A percentile compares a stretch with the other conserved stretches of the same genome.
These are phyloP conservation scores for Solanum virginianum DNA, from an alignment of 257 asterid species.

Conservation along the genomic window DNA sequence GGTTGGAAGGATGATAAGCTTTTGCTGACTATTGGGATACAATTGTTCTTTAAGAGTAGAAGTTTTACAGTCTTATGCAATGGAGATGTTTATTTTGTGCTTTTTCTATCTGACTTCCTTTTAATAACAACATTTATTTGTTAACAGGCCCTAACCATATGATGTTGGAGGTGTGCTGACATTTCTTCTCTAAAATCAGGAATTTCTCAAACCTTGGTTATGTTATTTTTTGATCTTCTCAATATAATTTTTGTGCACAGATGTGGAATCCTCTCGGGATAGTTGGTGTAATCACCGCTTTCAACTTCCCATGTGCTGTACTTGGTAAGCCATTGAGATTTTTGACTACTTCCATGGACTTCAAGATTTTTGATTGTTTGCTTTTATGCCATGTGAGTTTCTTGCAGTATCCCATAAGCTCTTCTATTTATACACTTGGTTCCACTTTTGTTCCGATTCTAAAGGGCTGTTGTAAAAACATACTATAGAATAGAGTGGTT, in stretches of 20 bases:
- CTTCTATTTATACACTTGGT: background rate
- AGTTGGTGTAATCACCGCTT: slow-evolving; percentile 94
- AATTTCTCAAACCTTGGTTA: background rate
- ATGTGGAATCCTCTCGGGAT: slow-evolving; percentile 97
- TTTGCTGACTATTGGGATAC: background rate
- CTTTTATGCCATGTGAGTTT: background rate
- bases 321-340: slow-evolving; percentile 51
- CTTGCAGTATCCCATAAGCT: background rate
- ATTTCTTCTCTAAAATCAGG: background rate
- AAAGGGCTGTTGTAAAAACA: background rate
- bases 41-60: background rate
- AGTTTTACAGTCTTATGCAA: background rate
- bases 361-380: background rate
- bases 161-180: slow-evolving; percentile 87
- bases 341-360: background rate
- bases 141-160: slow-evolving; percentile 88
- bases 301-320: slow-evolving; percentile 98
- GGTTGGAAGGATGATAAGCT: background rate
- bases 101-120: background rate
- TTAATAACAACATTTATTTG: background rate
- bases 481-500: background rate
- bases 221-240: slow-evolving; percentile 1
- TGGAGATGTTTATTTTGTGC: background rate
- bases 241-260: slow-evolving; percentile 27
- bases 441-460: background rate